Evolutionary conservation across 176 grass and related monocot genomes (phyloP).

Genomic region (Oryza glaberrima): DNA sequence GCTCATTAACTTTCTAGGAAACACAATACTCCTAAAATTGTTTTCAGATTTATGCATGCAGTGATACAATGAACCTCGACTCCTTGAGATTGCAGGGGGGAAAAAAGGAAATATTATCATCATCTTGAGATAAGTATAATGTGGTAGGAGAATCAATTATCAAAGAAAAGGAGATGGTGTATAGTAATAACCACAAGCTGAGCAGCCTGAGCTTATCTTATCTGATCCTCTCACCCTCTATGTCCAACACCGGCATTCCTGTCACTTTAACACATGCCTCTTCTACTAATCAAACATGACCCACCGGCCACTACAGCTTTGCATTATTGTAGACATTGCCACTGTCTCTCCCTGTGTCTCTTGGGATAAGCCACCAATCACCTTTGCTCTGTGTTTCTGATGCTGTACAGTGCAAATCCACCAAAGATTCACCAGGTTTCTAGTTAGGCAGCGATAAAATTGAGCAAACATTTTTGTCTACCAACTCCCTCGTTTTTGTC

Average conservation of each 20-base stretch:
- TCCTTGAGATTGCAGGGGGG: too few relatives aligned
- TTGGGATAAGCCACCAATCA: conserved; percentile 3
- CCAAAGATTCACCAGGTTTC: not conserved
- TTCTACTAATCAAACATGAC: not conserved
- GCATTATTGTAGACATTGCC: conserved; percentile 12
- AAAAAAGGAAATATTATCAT: too few relatives aligned
- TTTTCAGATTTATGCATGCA: not conserved
- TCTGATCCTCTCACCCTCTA: not conserved
- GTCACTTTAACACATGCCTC: conserved; percentile 27
- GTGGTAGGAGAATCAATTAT: too few relatives aligned
- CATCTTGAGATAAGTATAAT: too few relatives aligned
- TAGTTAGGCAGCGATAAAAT: too few relatives aligned
- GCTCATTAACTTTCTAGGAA: not conserved
- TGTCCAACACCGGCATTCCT: conserved; percentile 19
- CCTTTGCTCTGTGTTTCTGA: not conserved
- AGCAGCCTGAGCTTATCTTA: conserved; percentile 49
- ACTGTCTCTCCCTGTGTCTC: conserved; percentile 6
- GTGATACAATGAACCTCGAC: too few relatives aligned
- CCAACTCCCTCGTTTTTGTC: too few relatives aligned
- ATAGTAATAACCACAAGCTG: not conserved
- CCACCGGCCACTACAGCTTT: conserved; percentile 27
- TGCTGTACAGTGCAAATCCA: not conserved
- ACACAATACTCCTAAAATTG: not conserved
- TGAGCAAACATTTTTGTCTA: too few relatives aligned
- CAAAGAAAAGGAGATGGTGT: not conserved